Conservation (phyloP, 139 green algal species). For the Desmodesmus armatus region DNA sequence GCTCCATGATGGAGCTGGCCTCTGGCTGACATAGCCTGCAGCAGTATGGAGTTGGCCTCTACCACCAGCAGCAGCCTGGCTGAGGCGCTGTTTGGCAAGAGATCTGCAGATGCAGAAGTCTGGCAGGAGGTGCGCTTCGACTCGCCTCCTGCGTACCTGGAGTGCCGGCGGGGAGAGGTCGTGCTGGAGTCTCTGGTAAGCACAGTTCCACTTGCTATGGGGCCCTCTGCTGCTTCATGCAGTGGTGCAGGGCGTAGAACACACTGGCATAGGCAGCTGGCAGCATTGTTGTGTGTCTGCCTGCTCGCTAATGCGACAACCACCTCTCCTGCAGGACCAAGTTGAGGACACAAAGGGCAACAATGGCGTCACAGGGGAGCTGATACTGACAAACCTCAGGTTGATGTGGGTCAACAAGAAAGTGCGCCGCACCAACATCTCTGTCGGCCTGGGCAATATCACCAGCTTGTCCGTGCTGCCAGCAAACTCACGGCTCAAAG, state of each 20-base stretch:
- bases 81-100: conserved; percentile 46
- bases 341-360: conserved; percentile 81
- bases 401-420: conserved; percentile 69
- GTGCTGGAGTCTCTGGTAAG: conserved; percentile 60
- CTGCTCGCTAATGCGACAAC: too few species aligned
- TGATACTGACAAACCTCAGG: conserved; percentile 70
- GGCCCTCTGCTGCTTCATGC: too few species aligned
- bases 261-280: background rate
- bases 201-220: too few species aligned
- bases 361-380: conserved; percentile 66
- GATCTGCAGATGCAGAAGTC: conserved; percentile 16
- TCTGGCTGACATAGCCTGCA: too few species aligned
- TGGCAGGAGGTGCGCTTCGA: conserved; percentile 79
- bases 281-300: background rate
- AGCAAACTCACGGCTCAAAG: conserved; percentile 65
- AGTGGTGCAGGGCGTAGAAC: too few species aligned
- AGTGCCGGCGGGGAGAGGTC: conserved; percentile 51
- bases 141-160: conserved; percentile 19
- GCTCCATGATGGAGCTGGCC: too few species aligned
- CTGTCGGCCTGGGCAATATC: conserved; percentile 71
- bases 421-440: conserved; percentile 64
- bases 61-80: background rate
- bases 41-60: too few species aligned
- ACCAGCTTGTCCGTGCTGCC: conserved; percentile 59
- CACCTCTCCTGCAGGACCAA: conserved; percentile 26